phyloP scores from a whole-genome alignment of 2,329 filamentous ascomycete genomes.

The Chalara sp. region DNA sequence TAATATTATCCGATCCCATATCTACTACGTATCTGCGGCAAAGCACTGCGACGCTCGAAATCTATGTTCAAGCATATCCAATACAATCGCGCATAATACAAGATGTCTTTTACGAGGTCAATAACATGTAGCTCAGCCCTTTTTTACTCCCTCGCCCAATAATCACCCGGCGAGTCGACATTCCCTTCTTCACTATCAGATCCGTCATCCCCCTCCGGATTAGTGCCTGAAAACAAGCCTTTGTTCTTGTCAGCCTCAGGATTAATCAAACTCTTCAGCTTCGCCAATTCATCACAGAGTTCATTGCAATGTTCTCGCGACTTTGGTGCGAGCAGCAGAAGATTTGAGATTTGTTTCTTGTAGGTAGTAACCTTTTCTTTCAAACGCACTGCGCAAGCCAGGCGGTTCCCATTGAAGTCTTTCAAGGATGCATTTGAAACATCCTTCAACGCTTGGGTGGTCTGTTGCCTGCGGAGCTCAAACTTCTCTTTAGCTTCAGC shows the following conservation, averaged over 20 bases:
- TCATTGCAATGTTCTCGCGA: conserved; percentile 13
- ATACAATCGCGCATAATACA: too few relatives aligned
- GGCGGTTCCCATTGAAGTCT: neutral
- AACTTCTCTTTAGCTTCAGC: neutral
- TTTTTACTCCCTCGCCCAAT: neutral
- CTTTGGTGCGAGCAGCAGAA: conserved; percentile 9
- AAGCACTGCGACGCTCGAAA: neutral
- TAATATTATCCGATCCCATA: conserved; percentile 14
- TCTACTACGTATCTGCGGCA: neutral
- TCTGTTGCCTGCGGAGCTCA: neutral
- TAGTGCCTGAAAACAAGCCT: conserved; percentile 4
- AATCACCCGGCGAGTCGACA: neutral
- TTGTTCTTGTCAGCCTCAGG: conserved; percentile 11
- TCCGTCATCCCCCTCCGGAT: conserved; percentile 1
- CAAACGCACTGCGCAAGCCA: conserved; percentile 2
- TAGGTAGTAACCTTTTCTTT: conserved; percentile 12
- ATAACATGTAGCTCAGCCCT: neutral
- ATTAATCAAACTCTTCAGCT: conserved; percentile 13
- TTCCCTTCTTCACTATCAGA: conserved; percentile 2
- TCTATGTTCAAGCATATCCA: too few relatives aligned
- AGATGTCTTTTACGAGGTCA: neutral
- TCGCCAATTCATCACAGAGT: conserved; percentile 14
- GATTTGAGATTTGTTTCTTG: conserved; percentile 10
- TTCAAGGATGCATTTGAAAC: conserved; percentile 1
- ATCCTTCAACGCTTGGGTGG: conserved; percentile 3